Evolutionary conservation across 2,329 filamentous ascomycete genomes (phyloP), one percentile per base, ranked within the genome.

Genomic region (Penicillium capsulatum): DNA sequence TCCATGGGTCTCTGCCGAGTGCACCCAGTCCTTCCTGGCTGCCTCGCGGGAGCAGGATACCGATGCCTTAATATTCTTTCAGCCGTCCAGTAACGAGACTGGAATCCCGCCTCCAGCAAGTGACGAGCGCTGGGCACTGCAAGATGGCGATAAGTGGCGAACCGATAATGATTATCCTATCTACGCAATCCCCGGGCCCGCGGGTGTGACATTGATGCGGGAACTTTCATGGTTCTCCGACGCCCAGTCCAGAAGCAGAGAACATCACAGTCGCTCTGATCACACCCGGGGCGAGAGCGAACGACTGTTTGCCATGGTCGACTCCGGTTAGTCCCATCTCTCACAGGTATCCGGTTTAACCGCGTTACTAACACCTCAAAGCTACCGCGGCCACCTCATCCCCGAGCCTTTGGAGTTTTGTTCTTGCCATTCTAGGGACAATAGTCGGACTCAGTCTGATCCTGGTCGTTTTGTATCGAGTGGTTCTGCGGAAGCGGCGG

Each of bases 331-430:
- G 53, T 50, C 6, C 32, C 7, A 11, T 22, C 13, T n/a, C 13
- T 11, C 6, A 5, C 17, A 22, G 27, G 10, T 7, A 32, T 24
- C 10, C n/a, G 34, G 16, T 7, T 3, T 28, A 14, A 15, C 16
- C 78, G 73, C 34, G 70, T 75, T 53, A 69, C 34, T 41, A 20
- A 46, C 17, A 36, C 15, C 20, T 82, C 26, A 70, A 66, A 71
- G 53, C 55, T 17, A 54, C 57, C 17, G 38, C 51, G 14, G 49
- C 52, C 6, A 55, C 45, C 24, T 53, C 57, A 14, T 69, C 89
- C 6, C 84, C 88, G 0, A 81, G 78, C 9, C 73, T 95, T 1
- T 97, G 91, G 91, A 78, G 86, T 0, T 94, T 94, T 55, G 58
- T 61, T n/a, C 70, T 90, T 5, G 83, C 87, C 1, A 81, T 79